Evolutionary conservation across 2,329 filamentous ascomycete species (phyloP), one percentile per base, ranked within the genome.

Genomic region (Davidsoniella eucalypti): DNA sequence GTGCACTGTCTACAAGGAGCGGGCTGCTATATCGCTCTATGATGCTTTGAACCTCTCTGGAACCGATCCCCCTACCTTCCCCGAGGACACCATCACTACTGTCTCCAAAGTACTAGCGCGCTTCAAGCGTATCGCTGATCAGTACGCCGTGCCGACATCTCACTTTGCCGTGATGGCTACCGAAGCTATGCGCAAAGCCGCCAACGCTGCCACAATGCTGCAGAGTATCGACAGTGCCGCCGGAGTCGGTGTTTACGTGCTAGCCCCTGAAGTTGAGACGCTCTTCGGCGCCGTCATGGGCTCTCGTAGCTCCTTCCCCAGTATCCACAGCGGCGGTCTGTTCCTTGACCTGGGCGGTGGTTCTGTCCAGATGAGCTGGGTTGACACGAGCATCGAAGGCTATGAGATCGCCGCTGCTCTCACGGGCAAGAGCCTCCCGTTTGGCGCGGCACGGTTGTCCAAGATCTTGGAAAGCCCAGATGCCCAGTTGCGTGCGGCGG

Each of bases 331-430:
- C 17, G 59, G 60, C 25, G 73, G 77, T 50, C 64, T 94, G 29
- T 85, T 93, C 55, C 84, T 94, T 68, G 87, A 94, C 64, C 72
- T 94, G 1, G 87, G 88, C 36, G 87, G 87, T 39, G 76, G 76
- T 52, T 79, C 75, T 56, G 72, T 80, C 17, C 76, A 80, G 64
- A 78, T 80, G 71, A 76, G 75, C 12, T 80, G 76, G 64, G 66
- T 80, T 52, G 69, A 80, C 58, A 73, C 76, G 4, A 60, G 60
- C 23, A 5, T 29, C 26, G 53, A 61, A 23, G 55, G 60, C 2
- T 78, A 79, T 55, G 73, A 72, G 56, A 57, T 70, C 4, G 59
- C 65, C n/a, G 75, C 75, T 10, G 76, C 77, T 2, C 62, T 61
- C 2, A 67, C 69, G 8, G 77, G 76, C 10, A 67, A 69, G 56